These are phyloP conservation scores for Amylostereum areolatum DNA, from an alignment of 1,284 basidiomycete species.

Conservation along the genomic window DNA sequence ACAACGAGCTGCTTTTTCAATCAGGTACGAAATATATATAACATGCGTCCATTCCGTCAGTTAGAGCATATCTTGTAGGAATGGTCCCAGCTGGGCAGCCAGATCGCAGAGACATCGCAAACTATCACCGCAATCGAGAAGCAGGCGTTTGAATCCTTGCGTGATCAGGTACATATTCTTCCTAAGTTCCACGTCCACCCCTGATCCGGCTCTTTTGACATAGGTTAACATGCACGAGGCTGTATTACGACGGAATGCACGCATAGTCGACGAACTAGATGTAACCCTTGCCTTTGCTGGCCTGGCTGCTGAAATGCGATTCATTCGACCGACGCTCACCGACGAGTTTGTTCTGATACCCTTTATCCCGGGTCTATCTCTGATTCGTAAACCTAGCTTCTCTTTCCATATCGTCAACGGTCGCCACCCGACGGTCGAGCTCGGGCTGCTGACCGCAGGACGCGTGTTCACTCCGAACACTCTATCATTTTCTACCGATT, in stretches of 20 bases:
- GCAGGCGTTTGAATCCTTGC: slow-evolving; percentile 64
- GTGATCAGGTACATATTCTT: slow-evolving; percentile 49
- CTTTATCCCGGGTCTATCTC: slow-evolving; percentile 43
- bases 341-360: slow-evolving; percentile 50
- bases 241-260: slow-evolving; percentile 68
- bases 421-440: slow-evolving; percentile 90
- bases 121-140: slow-evolving; percentile 58
- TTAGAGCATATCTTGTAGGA: slow-evolving; percentile 34
- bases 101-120: slow-evolving; percentile 53
- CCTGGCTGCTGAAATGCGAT: slow-evolving; percentile 75
- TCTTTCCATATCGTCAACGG: slow-evolving; percentile 71
- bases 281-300: slow-evolving; percentile 79
- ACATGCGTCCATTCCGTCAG: slow-evolving; percentile 1
- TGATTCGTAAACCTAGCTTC: slow-evolving; percentile 37
- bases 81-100: slow-evolving; percentile 70
- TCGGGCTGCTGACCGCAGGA: slow-evolving; percentile 73
- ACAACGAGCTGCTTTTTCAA: slow-evolving; percentile 70
- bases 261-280: slow-evolving; percentile 86
- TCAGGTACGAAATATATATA: slow-evolving; percentile 36
- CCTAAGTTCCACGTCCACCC: background rate
- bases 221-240: slow-evolving; percentile 60
- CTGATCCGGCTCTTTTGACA: background rate
- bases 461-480: slow-evolving; percentile 84
- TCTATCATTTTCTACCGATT: slow-evolving; percentile 51
- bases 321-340: slow-evolving; percentile 67